These are phyloP conservation scores for Arachnomyces sp. DNA, from an alignment of 2,329 filamentous ascomycete species.

Conservation along the genomic window DNA sequence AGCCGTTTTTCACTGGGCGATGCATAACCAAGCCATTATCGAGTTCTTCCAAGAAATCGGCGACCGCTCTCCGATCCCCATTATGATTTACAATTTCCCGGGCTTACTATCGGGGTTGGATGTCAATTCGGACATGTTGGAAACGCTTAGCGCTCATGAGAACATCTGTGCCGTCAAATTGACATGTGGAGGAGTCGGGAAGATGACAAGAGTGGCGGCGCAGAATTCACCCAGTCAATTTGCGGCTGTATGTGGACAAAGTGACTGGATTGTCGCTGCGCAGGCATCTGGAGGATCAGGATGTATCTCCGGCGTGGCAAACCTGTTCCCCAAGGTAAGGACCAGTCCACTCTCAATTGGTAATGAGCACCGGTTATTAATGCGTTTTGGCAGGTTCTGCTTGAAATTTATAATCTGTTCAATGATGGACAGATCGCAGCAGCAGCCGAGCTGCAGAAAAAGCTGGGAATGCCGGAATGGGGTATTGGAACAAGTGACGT, in stretches of 20 bases:
- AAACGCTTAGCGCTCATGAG: constrained; percentile 42
- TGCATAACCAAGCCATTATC: no score
- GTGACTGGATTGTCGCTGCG: constrained; percentile 44
- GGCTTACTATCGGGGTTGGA: constrained; percentile 57
- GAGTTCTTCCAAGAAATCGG: no score
- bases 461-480: constrained; percentile 46
- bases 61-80: constrained; percentile 37
- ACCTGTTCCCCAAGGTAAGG: constrained; percentile 47
- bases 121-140: constrained; percentile 52
- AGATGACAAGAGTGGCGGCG: constrained; percentile 21
- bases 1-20: no score
- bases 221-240: constrained; percentile 4
- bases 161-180: constrained; percentile 57
- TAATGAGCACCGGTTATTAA: constrained; percentile 10
- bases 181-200: constrained; percentile 45
- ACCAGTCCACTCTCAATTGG: constrained; percentile 16
- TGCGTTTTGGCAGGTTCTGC: constrained; percentile 3
- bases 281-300: constrained; percentile 51
- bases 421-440: constrained; percentile 38
- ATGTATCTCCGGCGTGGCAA: constrained; percentile 54
- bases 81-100: constrained; percentile 58
- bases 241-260: constrained; percentile 19
- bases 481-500: constrained; percentile 50
- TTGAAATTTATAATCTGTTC: constrained; percentile 42
- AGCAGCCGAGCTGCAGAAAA: constrained; percentile 41